Base-by-base conservation (phyloP, 2,329 filamentous ascomycete genomes). In the Sclerotinia trifoliorum region DNA sequence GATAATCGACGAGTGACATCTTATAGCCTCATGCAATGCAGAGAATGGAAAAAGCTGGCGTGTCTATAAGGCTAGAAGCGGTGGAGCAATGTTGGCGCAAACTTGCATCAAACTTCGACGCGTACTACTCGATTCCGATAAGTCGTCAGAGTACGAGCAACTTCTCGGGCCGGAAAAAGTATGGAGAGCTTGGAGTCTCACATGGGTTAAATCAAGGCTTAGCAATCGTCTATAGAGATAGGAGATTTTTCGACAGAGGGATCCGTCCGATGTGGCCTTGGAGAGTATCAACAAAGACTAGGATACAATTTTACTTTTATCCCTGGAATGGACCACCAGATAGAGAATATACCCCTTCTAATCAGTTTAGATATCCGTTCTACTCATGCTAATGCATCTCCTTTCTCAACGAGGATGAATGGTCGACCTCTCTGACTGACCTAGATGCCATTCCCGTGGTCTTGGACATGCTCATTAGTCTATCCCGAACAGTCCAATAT, bases 11-110 rank as follows among this genome's bases (percentile, higher is more conserved):
- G 46, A 26, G 46, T 63, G 46, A n/a, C 48, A 19, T 51, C 32
- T 51, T 39, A 63, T 51, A 63, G 32, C 46, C 46, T 63, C 60
- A 62, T 61, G 70, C 68, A 72, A 75, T 72, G 73, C 73, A 75
- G 71, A 70, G 72, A 67, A 71, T 52, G 39, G 58, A 66, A 66
- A 52, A 61, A 44, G 44, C 32, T 60, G 55, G 73, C 68, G 69
- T 71, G 42, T 69, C 46, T 58, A 35, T 64, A 68, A 68, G 69
- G 69, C 67, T 73, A 71, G 70, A 70, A 69, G 72, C 70, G 73
- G 73, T 69, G 69, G 69, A 71, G 70, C 54, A 57, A 64, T 64
- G n/a, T 54, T 63, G 39, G 56, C 32, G 29, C 51, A 42, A 39
- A 65, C 29, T 49, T 26, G 11, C 26, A 48, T 65, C 66, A 56